Evolutionary conservation across 1,139 yeast species (phyloP).

Genomic region (Saccharomycopsis phalli): DNA sequence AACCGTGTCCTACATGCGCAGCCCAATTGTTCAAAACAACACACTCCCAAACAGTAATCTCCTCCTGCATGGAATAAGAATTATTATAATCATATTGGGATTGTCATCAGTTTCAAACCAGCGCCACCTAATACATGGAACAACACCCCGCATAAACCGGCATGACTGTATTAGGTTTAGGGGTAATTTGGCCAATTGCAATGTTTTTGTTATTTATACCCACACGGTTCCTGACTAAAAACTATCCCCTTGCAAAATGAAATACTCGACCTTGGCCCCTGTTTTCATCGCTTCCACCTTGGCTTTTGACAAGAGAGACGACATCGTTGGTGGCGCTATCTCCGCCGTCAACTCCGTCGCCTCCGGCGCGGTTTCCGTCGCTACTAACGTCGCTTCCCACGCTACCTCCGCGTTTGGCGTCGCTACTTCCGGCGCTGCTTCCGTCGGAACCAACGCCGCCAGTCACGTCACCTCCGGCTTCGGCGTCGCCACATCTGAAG

Average conservation of each 20-base stretch:
- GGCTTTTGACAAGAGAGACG: conserved; percentile 3
- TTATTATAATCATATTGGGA: too few species aligned
- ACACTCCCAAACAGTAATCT: too few species aligned
- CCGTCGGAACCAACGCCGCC: conserved; percentile 18
- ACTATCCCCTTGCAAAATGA: conserved; percentile 10
- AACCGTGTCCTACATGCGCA: too few species aligned
- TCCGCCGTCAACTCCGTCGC: not conserved
- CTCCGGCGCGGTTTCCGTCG: not conserved
- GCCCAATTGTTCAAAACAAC: too few species aligned
- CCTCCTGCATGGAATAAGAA: too few species aligned
- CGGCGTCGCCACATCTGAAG: conserved; percentile 11
- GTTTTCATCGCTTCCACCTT: conserved; percentile 1
- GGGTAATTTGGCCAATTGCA: too few species aligned
- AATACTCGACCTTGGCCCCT: conserved; percentile 3
- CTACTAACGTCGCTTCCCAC: conserved; percentile 13
- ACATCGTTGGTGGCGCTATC: not conserved
- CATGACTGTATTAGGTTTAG: too few species aligned
- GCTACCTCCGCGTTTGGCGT: conserved; percentile 20
- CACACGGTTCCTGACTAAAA: too few species aligned
- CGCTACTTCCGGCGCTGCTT: conserved; percentile 20
- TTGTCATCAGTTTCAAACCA: too few species aligned
- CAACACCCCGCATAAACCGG: too few species aligned
- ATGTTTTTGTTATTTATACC: too few species aligned
- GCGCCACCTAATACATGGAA: too few species aligned
- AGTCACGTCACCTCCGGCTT: conserved; percentile 22